Percentiles rank a stretch among this genome's conserved stretches.
These are phyloP conservation scores for Candida namnaoensis DNA, from an alignment of 805 yeast genomes.

Conservation along the genomic window DNA sequence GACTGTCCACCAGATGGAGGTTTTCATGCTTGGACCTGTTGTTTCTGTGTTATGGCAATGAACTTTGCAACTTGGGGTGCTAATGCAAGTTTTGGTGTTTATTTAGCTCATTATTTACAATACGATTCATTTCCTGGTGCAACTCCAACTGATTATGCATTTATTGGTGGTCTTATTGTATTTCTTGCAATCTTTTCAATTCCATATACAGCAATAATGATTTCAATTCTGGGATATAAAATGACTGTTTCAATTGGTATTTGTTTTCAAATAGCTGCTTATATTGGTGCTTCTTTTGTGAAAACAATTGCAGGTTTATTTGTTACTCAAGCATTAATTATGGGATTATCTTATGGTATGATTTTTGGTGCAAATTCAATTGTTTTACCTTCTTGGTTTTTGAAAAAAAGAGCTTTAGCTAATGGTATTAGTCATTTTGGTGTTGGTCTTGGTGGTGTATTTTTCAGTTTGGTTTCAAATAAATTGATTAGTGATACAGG, in stretches of 20 bases:
- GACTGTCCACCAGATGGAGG: constrained; percentile 36
- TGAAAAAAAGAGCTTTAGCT: constrained; percentile 36
- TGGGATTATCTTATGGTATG: constrained; percentile 41
- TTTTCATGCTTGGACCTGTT: constrained; percentile 39
- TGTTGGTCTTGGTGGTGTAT: constrained; percentile 45
- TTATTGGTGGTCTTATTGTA: constrained; percentile 45
- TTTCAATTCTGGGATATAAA: constrained; percentile 34
- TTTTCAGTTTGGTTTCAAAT: constrained; percentile 31
- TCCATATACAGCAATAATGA: constrained; percentile 36
- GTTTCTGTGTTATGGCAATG: constrained; percentile 24
- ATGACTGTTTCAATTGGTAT: constrained; percentile 29
- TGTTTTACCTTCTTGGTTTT: constrained; percentile 47
- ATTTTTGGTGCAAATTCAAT: constrained; percentile 44
- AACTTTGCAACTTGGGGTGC: constrained; percentile 45
- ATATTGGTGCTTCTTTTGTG: constrained; percentile 43
- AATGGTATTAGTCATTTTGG: constrained; percentile 42
- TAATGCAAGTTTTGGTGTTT: constrained; percentile 46
- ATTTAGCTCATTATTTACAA: constrained; percentile 36
- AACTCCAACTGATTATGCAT: constrained; percentile 39
- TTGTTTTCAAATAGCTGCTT: constrained; percentile 34
- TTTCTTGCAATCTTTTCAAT: constrained; percentile 43
- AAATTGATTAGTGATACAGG: constrained; percentile 32
- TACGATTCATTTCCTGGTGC: constrained; percentile 38
- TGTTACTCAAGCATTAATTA: constrained; percentile 42
- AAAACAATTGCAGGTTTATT: constrained; percentile 40